Percentiles rank a stretch among this genome's conserved stretches.
These are phyloP conservation scores for Forsythia suspensa DNA, from an alignment of 257 asterid genomes.

Conservation along the genomic window DNA sequence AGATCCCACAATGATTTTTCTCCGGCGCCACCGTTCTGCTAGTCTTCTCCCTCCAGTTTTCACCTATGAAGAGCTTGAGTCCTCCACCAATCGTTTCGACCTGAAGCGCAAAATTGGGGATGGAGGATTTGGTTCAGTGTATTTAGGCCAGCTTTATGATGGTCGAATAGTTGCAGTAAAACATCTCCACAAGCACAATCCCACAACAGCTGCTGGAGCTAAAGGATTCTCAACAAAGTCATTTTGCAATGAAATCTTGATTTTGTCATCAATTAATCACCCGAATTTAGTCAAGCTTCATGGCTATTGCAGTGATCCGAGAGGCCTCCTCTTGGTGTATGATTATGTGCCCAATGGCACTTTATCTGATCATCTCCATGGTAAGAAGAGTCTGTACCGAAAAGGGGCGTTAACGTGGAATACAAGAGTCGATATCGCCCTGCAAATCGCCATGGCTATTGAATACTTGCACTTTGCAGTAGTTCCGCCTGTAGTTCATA, in stretches of 20 bases:
- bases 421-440: conserved; percentile 73
- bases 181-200: conserved; percentile 69
- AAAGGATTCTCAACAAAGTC: conserved; percentile 70
- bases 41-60: conserved; percentile 88
- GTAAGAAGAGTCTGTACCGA: conserved; percentile 38
- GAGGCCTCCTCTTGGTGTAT: conserved; percentile 81
- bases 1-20: conserved; percentile 76
- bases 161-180: conserved; percentile 79
- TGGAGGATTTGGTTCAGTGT: conserved; percentile 95
- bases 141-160: conserved; percentile 72
- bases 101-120: conserved; percentile 82
- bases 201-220: conserved; percentile 35
- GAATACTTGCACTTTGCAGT: conserved; percentile 88
- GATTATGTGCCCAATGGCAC: conserved; percentile 93
- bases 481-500: conserved; percentile 79
- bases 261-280: conserved; percentile 72
- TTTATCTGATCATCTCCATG: conserved; percentile 86
- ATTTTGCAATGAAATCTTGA: conserved; percentile 88
- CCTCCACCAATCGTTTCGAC: conserved; percentile 76
- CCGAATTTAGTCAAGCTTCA: conserved; percentile 87
- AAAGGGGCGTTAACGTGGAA: conserved; percentile 59
- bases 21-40: conserved; percentile 78
- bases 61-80: conserved; percentile 82
- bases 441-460: conserved; percentile 72
- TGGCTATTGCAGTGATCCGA: conserved; percentile 95